These are phyloP conservation scores for Eruca vesicaria DNA, from an alignment of 441 rosid genomes.

Conservation along the genomic window DNA sequence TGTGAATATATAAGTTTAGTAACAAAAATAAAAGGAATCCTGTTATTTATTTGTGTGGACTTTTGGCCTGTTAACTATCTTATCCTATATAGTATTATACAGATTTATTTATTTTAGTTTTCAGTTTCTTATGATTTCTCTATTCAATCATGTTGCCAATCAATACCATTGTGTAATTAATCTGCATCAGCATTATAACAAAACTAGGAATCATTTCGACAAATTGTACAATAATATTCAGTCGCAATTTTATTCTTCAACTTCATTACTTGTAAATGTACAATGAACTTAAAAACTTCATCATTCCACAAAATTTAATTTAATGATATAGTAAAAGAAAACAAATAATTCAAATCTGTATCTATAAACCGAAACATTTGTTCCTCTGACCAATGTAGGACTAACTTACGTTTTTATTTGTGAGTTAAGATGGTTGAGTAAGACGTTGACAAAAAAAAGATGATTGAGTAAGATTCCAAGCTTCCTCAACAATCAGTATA, in stretches of 20 bases:
- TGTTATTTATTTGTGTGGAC: background rate
- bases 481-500: background rate
- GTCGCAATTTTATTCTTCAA: background rate
- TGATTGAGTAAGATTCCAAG: conserved; percentile 6
- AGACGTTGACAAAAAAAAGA: too few relatives aligned
- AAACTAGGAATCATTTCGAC: background rate
- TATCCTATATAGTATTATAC: background rate
- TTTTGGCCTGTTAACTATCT: background rate
- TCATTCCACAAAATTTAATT: background rate
- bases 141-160: background rate
- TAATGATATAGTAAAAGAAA: background rate
- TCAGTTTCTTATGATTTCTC: background rate
- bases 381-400: background rate
- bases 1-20: background rate
- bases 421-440: background rate
- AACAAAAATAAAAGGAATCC: background rate
- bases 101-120: background rate
- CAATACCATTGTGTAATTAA: background rate
- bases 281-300: background rate
- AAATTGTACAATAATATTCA: background rate
- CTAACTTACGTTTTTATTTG: background rate
- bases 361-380: background rate
- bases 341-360: background rate
- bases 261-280: background rate
- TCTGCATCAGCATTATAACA: background rate